These are phyloP conservation scores for Orobanche coerulescens DNA, from an alignment of 257 asterid genomes.

Conservation along the genomic window DNA sequence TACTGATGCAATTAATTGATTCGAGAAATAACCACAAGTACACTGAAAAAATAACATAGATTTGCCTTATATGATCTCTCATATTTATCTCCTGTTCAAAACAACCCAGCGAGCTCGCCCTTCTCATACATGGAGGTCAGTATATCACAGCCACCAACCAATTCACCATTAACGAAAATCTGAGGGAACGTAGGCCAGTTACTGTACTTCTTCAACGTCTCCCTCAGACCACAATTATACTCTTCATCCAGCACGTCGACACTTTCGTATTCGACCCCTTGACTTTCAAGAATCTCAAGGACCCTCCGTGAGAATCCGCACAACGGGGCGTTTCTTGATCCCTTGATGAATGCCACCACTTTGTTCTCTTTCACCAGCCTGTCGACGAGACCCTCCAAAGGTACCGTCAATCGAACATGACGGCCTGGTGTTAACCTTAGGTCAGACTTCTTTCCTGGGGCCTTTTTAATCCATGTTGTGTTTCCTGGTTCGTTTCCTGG, in stretches of 20 bases:
- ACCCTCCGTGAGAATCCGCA: slow-evolving; percentile 87
- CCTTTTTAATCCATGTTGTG: slow-evolving; percentile 66
- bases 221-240: slow-evolving; percentile 68
- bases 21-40: too few relatives aligned
- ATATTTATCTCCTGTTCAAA: slow-evolving; percentile 29
- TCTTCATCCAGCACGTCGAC: slow-evolving; percentile 89
- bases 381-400: slow-evolving; percentile 70
- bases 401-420: slow-evolving; percentile 63
- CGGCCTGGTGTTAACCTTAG: slow-evolving; percentile 88
- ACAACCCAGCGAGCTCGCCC: slow-evolving; percentile 65
- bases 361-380: slow-evolving; percentile 75
- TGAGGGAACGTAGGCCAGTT: slow-evolving; percentile 97
- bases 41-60: too few relatives aligned
- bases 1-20: too few relatives aligned
- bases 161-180: slow-evolving; percentile 74
- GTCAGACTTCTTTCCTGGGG: slow-evolving; percentile 71
- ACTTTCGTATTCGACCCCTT: slow-evolving; percentile 80
- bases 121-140: slow-evolving; percentile 83
- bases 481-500: slow-evolving; percentile 87
- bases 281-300: slow-evolving; percentile 66
- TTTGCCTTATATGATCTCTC: too few relatives aligned
- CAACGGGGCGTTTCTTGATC: slow-evolving; percentile 70
- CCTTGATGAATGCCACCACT: slow-evolving; percentile 91
- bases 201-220: slow-evolving; percentile 77
- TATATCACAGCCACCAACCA: slow-evolving; percentile 95